Base-by-base conservation (phyloP, 345 rosid species). In the Brassica rapa region DNA sequence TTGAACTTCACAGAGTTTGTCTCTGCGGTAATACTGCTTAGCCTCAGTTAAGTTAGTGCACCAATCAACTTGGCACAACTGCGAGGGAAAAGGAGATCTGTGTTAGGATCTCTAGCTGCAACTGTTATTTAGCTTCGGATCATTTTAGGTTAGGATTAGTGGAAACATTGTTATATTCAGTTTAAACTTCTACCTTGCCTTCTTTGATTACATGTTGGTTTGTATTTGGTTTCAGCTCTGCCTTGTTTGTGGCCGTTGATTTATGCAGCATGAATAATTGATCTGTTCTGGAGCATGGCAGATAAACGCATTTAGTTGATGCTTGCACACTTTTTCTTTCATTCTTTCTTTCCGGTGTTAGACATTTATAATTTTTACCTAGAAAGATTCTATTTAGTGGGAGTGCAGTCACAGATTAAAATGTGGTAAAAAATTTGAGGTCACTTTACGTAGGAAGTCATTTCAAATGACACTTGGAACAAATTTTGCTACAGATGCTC, bases 1-100 rank as follows among this genome's bases (percentile, higher is more conserved):
- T 3, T 27, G 30, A 27, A 27, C 30, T 27, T 27, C 30, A 4
- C 30, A 27, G 30, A 27, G 30, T 27, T 27, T 27, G 3, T 27
- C 30, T 27, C 30, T 27, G 30, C 30, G 82, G 85, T 89, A 89
- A 82, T 93, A 90, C 78, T 87, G 88, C 80, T 86, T 91, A 27
- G 91, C 93, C 3, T 85, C 91, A 0, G 83, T 82, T 66, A 93
- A 75, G 75, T 89, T 86, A 19, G 91, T 88, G 49, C 98, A 93
- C 43, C 82, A 81, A 76, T 89, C 94, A 4, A 85, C 97, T 65
- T 88, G 88, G 82, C 98, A 93, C 70, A 76, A 72, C 15, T 90
- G 87, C 0, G 8, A 68, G 35, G 86, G 72, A 61, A 65, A 61
- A 65, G 72, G 33, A 80, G 83, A 41, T 67, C 78, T 3, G n/a